Evolutionary conservation across 208 protist genomes (phyloP).

Genomic region (Novymonas esmeraldas): DNA sequence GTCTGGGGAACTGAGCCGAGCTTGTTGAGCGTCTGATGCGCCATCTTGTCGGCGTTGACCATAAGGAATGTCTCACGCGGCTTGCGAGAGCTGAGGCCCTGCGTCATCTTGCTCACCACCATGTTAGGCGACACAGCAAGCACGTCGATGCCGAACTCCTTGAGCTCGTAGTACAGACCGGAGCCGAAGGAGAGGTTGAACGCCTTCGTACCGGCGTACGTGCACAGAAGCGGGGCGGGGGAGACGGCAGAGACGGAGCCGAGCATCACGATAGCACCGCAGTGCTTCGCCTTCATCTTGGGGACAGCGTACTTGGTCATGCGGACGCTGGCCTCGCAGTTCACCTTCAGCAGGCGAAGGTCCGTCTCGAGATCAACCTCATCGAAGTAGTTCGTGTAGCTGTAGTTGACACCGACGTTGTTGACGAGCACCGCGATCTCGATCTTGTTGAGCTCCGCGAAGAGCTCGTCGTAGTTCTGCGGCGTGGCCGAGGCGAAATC

Average conservation of each 20-base stretch:
- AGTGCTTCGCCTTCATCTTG: slow-evolving; percentile 61
- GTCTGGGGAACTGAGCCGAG: slow-evolving; percentile 50
- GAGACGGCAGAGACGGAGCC: slow-evolving; percentile 70
- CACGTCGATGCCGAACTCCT: slow-evolving; percentile 67
- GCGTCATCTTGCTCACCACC: slow-evolving; percentile 84
- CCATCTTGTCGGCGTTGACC: slow-evolving; percentile 67
- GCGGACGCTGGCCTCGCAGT: slow-evolving; percentile 80
- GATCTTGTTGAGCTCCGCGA: slow-evolving; percentile 47
- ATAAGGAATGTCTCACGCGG: slow-evolving; percentile 76
- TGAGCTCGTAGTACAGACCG: slow-evolving; percentile 69
- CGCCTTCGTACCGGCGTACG: slow-evolving; percentile 89
- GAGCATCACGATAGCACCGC: slow-evolving; percentile 83
- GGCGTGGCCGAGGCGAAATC: slow-evolving; percentile 76
- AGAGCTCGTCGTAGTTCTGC: slow-evolving; percentile 66
- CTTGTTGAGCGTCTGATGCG: slow-evolving; percentile 73
- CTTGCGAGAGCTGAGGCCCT: slow-evolving; percentile 60
- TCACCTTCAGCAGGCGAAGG: slow-evolving; percentile 85
- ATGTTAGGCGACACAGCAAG: slow-evolving; percentile 75
- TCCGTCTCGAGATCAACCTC: slow-evolving; percentile 71
- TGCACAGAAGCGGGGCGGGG: slow-evolving; percentile 77
- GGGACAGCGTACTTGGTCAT: slow-evolving; percentile 88
- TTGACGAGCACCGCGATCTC: slow-evolving; percentile 86
- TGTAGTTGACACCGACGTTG: slow-evolving; percentile 95
- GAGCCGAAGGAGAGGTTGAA: slow-evolving; percentile 77
- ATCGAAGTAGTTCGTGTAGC: slow-evolving; percentile 91